Evolutionary conservation across 306 rosid genomes (phyloP), one percentile per base, ranked within the genome.

Genomic region (Aeschynomene evenia): DNA sequence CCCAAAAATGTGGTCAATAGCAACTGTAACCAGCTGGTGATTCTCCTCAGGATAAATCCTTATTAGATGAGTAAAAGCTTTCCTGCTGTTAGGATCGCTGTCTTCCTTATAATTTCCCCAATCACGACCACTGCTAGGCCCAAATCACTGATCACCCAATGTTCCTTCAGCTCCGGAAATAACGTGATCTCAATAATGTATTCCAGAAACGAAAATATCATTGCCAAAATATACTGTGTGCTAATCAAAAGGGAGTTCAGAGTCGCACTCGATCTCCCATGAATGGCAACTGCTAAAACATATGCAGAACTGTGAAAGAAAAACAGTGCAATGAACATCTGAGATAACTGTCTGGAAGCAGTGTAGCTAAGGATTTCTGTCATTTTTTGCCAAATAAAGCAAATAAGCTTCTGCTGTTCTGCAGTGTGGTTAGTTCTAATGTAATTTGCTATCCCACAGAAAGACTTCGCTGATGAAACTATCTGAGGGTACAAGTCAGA

Each of bases 301-400:
- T 81, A 92, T 81, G 89, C 96, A 15, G 96, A 92, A 80, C 51
- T 11, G 69, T 92, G 98, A 76, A 92, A 92, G 82, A 88, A 86
- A 76, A 77, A 3, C 28, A 88, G 15, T 7, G 91, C 91, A 57
- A 65, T 19, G 53, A 75, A 63, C 92, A 92, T 86, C 81, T 75
- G 89, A 77, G 77, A 78, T 73, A 92, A 75, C 61, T 93, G 98
- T 73, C 79, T 76, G 78, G 29, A 82, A 42, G 88, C 97, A 1
- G 88, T 83, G 79, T 79, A 74, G 73, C 85, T 80, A 72, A 85
- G 73, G 75, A 80, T 68, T 78, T 83, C 80, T 66, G 78, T 66
- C 96, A 92, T 92, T 80, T n/a, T 76, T 85, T 22, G 23, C 56
- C 69, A 56, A 82, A 74, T n/a, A 70, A 46, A 64, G 71, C 59